These are phyloP conservation scores for Leptographium flavum DNA, from an alignment of 2,329 filamentous ascomycete genomes.

Conservation along the genomic window DNA sequence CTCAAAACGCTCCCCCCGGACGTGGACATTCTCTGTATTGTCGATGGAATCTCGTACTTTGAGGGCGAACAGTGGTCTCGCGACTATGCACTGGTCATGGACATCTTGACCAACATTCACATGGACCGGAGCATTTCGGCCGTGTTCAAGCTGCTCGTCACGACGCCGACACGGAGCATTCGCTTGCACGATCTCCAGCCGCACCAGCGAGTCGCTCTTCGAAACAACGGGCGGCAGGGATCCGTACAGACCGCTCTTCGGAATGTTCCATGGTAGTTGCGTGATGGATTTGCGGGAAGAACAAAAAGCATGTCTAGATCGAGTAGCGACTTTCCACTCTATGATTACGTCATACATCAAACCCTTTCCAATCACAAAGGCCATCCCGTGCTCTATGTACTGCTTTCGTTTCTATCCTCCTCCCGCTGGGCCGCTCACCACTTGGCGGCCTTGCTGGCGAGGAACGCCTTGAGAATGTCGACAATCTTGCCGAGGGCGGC, in stretches of 20 bases:
- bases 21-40: conserved; percentile 6
- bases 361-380: neutral
- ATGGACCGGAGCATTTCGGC: neutral
- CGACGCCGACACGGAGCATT: conserved; percentile 11
- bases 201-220: neutral
- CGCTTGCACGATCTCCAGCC: neutral
- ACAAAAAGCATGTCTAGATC: too few species aligned
- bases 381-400: too few species aligned
- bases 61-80: conserved; percentile 4
- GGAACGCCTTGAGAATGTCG: conserved; percentile 52
- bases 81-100: conserved; percentile 5
- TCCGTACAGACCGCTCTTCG: neutral
- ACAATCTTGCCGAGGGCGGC: conserved; percentile 65
- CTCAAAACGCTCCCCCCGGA: neutral
- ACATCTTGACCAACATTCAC: neutral
- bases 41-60: conserved; percentile 8
- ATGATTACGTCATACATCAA: neutral
- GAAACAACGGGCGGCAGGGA: neutral
- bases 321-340: too few species aligned
- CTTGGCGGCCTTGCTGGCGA: conserved; percentile 41
- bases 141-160: conserved; percentile 18
- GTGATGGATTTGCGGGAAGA: too few species aligned
- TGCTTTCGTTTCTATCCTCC: too few species aligned
- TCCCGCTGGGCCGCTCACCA: too few species aligned
- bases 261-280: neutral